These are phyloP conservation scores for Rhodotorula sp. DNA, from an alignment of 1,284 basidiomycete genomes.

Conservation along the genomic window DNA sequence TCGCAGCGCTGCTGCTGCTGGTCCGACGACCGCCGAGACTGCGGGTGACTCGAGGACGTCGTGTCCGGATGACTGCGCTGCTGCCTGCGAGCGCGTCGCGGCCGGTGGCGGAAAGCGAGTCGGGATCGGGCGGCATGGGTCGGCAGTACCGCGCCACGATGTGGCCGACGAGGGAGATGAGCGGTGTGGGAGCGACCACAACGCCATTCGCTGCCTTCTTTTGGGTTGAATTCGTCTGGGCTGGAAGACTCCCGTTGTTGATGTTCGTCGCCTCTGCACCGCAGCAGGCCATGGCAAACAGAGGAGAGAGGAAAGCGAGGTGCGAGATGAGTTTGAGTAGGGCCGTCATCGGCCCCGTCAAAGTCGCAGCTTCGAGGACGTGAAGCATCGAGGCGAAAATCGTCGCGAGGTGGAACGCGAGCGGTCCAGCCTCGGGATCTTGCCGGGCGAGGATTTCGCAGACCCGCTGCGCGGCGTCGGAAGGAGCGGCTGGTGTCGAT, in stretches of 20 bases:
- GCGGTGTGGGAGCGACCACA: not conserved
- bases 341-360: slow-evolving; percentile 26
- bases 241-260: too few species aligned
- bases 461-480: not conserved
- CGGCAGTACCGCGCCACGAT: slow-evolving; percentile 28
- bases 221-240: not conserved
- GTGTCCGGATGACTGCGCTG: not conserved
- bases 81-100: not conserved
- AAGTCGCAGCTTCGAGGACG: slow-evolving; percentile 21
- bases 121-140: slow-evolving; percentile 1
- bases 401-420: slow-evolving; percentile 13
- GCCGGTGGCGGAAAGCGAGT: not conserved
- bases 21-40: not conserved
- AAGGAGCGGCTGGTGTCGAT: not conserved
- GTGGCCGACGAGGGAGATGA: slow-evolving; percentile 21
- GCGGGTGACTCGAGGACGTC: not conserved
- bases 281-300: not conserved
- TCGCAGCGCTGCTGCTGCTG: not conserved
- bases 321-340: slow-evolving; percentile 20
- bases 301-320: slow-evolving; percentile 29
- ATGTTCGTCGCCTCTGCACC: not conserved
- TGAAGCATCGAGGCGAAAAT: slow-evolving; percentile 9
- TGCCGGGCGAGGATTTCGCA: not conserved
- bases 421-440: slow-evolving; percentile 2
- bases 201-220: not conserved